These are phyloP conservation scores for Trebouxia sp. DNA, from an alignment of 139 green algal species.

Conservation along the genomic window DNA sequence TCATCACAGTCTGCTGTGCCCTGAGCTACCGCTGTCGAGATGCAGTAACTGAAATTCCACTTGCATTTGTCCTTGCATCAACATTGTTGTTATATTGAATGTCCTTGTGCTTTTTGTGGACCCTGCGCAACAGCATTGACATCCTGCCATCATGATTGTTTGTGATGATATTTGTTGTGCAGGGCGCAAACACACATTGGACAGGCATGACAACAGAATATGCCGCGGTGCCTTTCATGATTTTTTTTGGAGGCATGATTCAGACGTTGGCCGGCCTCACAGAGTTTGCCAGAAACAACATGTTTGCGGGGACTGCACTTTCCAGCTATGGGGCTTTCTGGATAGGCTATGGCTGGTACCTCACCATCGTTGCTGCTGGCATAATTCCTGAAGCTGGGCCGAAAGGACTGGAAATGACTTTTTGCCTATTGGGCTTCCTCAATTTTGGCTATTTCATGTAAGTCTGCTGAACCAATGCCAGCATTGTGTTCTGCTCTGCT, in stretches of 20 bases:
- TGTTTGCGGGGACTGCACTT: constrained; percentile 71
- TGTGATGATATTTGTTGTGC: too few species aligned
- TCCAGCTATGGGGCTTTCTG: constrained; percentile 68
- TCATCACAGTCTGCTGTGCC: background rate
- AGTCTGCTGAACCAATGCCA: too few species aligned
- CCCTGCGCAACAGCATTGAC: too few species aligned
- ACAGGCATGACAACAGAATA: background rate
- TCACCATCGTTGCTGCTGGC: background rate
- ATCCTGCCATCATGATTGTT: too few species aligned
- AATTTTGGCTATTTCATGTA: constrained; percentile 8
- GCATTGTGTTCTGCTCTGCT: too few species aligned
- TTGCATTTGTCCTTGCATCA: too few species aligned
- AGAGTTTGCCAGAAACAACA: constrained; percentile 63
- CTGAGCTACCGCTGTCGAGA: too few species aligned
- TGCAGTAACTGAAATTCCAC: too few species aligned
- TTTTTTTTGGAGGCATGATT: constrained; percentile 3
- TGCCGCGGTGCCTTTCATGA: background rate
- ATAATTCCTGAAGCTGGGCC: background rate
- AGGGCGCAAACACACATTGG: constrained; percentile 13
- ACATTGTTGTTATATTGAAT: too few species aligned
- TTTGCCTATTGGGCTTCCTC: background rate
- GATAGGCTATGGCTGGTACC: constrained; percentile 45
- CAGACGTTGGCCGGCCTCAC: constrained; percentile 54
- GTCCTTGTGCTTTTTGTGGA: background rate
- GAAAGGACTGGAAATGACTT: background rate